A percentile compares a stretch with the other conserved stretches of the same genome.
phyloP scores from a whole-genome alignment of 2,329 filamentous ascomycete genomes.

The Epichloe gansuensis region DNA sequence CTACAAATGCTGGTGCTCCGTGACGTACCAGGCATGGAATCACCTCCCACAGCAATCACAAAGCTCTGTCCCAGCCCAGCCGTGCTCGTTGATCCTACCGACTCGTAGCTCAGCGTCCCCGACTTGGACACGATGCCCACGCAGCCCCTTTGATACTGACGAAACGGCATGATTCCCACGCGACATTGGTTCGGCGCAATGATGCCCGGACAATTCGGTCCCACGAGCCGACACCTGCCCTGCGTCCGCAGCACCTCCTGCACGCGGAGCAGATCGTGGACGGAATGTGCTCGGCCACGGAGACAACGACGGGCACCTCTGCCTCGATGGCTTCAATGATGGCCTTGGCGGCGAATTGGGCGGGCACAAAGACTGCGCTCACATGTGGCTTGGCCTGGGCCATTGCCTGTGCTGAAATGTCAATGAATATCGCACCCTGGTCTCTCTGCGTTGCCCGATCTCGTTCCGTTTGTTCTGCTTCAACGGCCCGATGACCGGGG shows the following conservation, averaged over 20 bases:
- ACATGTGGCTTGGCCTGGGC: constrained; percentile 41
- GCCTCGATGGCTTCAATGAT: constrained; percentile 68
- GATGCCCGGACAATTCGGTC: constrained; percentile 72
- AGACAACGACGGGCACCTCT: constrained; percentile 65
- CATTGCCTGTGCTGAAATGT: constrained; percentile 18
- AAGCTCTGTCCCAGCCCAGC: constrained; percentile 68
- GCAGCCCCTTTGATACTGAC: constrained; percentile 40
- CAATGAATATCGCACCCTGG: background rate
- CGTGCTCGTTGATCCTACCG: constrained; percentile 60
- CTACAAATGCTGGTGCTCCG: background rate
- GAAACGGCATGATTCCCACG: constrained; percentile 29
- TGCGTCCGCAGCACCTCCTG: constrained; percentile 62
- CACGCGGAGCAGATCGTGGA: constrained; percentile 62
- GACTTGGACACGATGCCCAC: constrained; percentile 72
- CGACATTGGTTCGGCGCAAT: constrained; percentile 60
- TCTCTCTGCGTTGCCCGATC: no score
- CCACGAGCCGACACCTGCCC: constrained; percentile 59
- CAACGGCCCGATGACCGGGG: no score
- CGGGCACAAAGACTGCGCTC: constrained; percentile 63
- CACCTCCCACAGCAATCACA: constrained; percentile 67
- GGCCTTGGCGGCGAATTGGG: constrained; percentile 50
- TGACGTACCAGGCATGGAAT: constrained; percentile 49
- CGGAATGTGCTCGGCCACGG: constrained; percentile 71
- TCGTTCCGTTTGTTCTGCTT: no score
- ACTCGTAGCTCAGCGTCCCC: constrained; percentile 69